These are phyloP conservation scores for Trichoderma atroviride DNA, from an alignment of 2,329 filamentous ascomycete genomes.

Conservation along the genomic window DNA sequence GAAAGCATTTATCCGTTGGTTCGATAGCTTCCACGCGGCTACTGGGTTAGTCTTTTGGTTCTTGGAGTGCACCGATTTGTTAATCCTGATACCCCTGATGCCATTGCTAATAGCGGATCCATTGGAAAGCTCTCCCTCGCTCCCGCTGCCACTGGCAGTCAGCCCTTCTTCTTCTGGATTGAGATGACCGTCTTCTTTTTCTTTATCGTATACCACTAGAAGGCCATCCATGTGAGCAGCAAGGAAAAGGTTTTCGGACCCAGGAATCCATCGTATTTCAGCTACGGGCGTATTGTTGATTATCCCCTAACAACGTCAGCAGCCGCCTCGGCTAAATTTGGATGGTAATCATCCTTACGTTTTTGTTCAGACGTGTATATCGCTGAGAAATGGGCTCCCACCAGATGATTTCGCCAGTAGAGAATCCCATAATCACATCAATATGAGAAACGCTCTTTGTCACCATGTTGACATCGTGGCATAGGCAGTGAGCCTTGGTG, in stretches of 20 bases:
- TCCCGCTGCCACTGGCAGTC: conserved; percentile 75
- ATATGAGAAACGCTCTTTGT: conserved; percentile 81
- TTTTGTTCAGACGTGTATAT: conserved; percentile 95
- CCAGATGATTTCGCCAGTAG: conserved; percentile 96
- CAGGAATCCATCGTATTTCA: conserved; percentile 89
- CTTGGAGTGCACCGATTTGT: conserved; percentile 90
- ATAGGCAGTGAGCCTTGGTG: conserved; percentile 92
- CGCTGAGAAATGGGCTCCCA: conserved; percentile 96
- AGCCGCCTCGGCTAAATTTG: neutral
- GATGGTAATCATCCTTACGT: conserved; percentile 53
- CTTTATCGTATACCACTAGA: conserved; percentile 93
- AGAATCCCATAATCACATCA: conserved; percentile 93
- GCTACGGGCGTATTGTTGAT: conserved; percentile 86
- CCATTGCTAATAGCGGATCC: conserved; percentile 43
- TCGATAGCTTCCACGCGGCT: conserved; percentile 88
- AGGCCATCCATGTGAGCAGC: conserved; percentile 91
- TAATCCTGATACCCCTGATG: conserved; percentile 71
- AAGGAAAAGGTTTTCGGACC: conserved; percentile 89
- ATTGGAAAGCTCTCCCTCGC: conserved; percentile 43
- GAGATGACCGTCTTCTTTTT: conserved; percentile 86
- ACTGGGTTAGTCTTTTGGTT: conserved; percentile 95
- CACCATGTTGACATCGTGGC: conserved; percentile 84
- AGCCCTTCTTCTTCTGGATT: conserved; percentile 64
- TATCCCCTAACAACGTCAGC: conserved; percentile 59
- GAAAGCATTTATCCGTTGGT: conserved; percentile 87